Conservation (phyloP, 2,329 filamentous ascomycete species). For the Cercospora berteroae region DNA sequence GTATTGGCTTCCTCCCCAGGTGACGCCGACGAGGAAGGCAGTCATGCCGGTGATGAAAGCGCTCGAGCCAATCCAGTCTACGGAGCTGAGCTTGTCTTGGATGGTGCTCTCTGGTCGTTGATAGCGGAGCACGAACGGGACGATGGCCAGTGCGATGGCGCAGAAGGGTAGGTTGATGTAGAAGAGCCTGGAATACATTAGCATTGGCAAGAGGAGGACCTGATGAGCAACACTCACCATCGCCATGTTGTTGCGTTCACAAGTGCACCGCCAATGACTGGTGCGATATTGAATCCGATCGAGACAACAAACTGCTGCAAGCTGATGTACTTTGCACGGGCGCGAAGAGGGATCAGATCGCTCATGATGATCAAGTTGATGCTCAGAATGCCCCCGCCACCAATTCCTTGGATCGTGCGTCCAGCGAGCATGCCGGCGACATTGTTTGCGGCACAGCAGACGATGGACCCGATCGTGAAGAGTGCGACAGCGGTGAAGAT, state of each 20-base stretch:
- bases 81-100: constrained; percentile 21
- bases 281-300: constrained; percentile 36
- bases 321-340: constrained; percentile 27
- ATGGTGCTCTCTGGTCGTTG: constrained; percentile 38
- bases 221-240: constrained; percentile 21
- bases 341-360: constrained; percentile 40
- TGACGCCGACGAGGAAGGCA: constrained; percentile 35
- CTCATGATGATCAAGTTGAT: constrained; percentile 46
- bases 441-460: constrained; percentile 43
- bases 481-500: constrained; percentile 46
- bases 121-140: constrained; percentile 52
- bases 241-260: constrained; percentile 28
- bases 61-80: constrained; percentile 31
- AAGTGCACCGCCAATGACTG: constrained; percentile 36
- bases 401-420: constrained; percentile 48
- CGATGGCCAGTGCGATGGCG: constrained; percentile 33
- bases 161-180: constrained; percentile 43
- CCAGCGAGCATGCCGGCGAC: constrained; percentile 44
- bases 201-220: not conserved
- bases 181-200: constrained; percentile 32
- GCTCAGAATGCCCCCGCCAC: constrained; percentile 47
- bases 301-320: constrained; percentile 34
- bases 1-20: constrained; percentile 39
- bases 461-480: constrained; percentile 49
- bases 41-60: constrained; percentile 30